A percentile compares a stretch with the other conserved stretches of the same genome.
phyloP scores from a whole-genome alignment of 1,284 basidiomycete genomes.

The Caloboletus inedulis region DNA sequence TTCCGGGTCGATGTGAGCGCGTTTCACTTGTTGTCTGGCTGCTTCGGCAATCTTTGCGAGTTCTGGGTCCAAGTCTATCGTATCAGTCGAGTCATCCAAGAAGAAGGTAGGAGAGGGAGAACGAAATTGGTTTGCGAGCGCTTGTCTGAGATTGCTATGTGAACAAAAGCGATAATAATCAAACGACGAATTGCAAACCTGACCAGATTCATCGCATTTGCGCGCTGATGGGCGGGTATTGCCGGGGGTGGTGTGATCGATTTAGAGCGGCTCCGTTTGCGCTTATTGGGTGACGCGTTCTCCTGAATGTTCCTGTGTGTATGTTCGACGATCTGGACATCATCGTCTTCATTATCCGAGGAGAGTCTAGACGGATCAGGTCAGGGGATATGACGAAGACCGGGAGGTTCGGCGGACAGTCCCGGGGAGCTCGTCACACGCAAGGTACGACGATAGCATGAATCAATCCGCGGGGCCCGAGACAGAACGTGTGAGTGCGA shows the following conservation, averaged over 20 bases:
- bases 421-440: neutral
- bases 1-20: conserved; percentile 20
- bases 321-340: conserved; percentile 37
- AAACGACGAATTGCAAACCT: conserved; percentile 40
- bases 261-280: conserved; percentile 55
- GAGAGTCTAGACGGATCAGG: conserved; percentile 25
- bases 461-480: neutral
- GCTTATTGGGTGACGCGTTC: conserved; percentile 30
- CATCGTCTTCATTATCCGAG: conserved; percentile 51
- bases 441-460: neutral
- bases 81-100: conserved; percentile 48
- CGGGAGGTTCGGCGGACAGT: neutral
- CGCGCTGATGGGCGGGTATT: conserved; percentile 48
- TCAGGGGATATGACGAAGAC: conserved; percentile 11
- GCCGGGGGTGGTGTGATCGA: conserved; percentile 73
- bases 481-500: neutral
- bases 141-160: conserved; percentile 39
- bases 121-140: conserved; percentile 41
- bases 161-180: conserved; percentile 2
- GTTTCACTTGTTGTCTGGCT: conserved; percentile 28
- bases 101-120: conserved; percentile 43
- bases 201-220: conserved; percentile 53
- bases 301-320: conserved; percentile 22
- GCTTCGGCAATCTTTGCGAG: conserved; percentile 50
- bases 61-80: conserved; percentile 56